Base-by-base conservation (phyloP, 352 stramenopile species). In the Phytophthora litchii region DNA sequence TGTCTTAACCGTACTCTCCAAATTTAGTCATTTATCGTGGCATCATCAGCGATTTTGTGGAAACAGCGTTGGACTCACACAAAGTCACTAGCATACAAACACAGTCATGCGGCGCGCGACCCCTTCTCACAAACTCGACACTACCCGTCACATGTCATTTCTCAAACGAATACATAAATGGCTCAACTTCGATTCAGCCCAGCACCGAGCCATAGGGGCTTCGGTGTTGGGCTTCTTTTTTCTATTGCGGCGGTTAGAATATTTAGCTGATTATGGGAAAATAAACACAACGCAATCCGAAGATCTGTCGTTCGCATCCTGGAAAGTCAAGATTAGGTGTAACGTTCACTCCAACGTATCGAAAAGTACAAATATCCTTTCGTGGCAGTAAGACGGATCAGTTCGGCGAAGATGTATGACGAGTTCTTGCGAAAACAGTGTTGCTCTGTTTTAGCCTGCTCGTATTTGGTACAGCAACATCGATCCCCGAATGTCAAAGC, bases 161-260 rank as follows among this genome's bases (percentile, higher is more conserved):
- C 50, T 76, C 25, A 43, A 21, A 7, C 9, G 27, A 5, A 16
- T 68, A 5, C 57, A 65, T 11, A 0, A n/a, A 0, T 12, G 3
- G 0, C 53, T 52, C 41, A 21, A 67, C 34, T 52, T 74, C 48
- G 4, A 8, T 3, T n/a, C 3, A 2, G 1, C 47, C 27, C 55
- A 62, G 36, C 55, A 68, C 52, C 55, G 60, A 42, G 55, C 64
- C 47, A 16, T 70, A 48, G 60, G 43, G 65, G 53, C 43, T 67
- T 46, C 58, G 49, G 42, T 67, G 42, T 17, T 67, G 58, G 48
- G 42, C 3, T 63, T 38, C 44, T 55, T 48, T 7, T 60, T 60
- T 51, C n/a, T 50, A 11, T 10, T 45, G 8, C n/a, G 40, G 16
- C 29, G 51, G 3, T 9, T 31, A 9, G 51, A 60, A 13, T 60